Conservation (phyloP, 768 basidiomycete species). For the Lactarius vividus region DNA sequence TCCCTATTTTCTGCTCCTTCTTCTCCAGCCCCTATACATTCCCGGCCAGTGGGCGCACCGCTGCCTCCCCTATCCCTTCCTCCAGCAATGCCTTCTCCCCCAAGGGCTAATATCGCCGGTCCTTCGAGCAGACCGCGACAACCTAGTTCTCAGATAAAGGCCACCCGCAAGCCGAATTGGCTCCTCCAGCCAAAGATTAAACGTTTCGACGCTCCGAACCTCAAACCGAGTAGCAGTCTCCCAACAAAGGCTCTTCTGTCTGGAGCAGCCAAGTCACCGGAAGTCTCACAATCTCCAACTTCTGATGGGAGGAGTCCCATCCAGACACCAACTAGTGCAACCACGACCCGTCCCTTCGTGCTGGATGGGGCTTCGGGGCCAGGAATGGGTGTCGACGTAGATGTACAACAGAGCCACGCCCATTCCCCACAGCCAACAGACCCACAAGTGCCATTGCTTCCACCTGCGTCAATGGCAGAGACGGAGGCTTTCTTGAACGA, state of each 20-base stretch:
- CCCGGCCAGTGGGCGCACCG: not conserved
- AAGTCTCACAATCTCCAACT: slow-evolving; percentile 4
- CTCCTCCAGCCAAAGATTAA: slow-evolving; percentile 35
- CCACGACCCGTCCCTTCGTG: not conserved
- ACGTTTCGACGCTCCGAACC: slow-evolving; percentile 30
- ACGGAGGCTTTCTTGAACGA: slow-evolving; percentile 39
- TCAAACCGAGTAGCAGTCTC: slow-evolving; percentile 21
- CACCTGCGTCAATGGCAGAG: slow-evolving; percentile 25
- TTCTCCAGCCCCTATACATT: slow-evolving; percentile 22
- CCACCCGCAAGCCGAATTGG: slow-evolving; percentile 18
- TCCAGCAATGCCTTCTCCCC: not conserved
- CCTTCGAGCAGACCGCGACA: not conserved
- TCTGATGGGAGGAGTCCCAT: slow-evolving; percentile 4
- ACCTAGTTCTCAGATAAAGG: not conserved
- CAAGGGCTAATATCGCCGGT: not conserved
- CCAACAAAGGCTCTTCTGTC: slow-evolving; percentile 24
- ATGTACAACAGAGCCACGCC: not conserved
- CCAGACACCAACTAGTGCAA: slow-evolving; percentile 3
- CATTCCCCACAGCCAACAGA: not conserved
- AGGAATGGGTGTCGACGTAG: not conserved
- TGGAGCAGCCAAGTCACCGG: slow-evolving; percentile 1
- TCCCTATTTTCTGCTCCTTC: slow-evolving; percentile 31
- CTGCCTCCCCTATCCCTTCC: not conserved
- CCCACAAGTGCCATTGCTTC: slow-evolving; percentile 13
- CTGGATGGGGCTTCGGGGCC: not conserved